Evolutionary conservation across 768 basidiomycete species (phyloP).

Genomic region (Candolleomyces efflorescens): DNA sequence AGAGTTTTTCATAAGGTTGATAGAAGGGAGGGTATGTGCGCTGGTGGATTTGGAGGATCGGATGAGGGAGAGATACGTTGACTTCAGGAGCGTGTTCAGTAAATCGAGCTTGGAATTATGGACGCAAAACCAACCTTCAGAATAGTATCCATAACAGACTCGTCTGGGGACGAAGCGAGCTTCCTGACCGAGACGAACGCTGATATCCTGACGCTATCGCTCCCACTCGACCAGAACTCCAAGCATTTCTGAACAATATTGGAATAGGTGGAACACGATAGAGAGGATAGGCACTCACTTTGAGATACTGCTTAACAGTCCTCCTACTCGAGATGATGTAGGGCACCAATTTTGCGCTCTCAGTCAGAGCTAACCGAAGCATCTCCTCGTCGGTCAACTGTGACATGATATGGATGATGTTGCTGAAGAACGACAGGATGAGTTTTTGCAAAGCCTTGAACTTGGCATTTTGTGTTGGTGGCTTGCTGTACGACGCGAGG

Average conservation of each 20-base stretch:
- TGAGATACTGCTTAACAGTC: slow-evolving; percentile 81
- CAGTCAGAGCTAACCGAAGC: slow-evolving; percentile 67
- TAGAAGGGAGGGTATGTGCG: slow-evolving; percentile 80
- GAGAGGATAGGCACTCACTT: slow-evolving; percentile 40
- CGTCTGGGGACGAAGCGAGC: slow-evolving; percentile 74
- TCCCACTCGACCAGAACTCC: slow-evolving; percentile 75
- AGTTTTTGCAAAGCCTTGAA: slow-evolving; percentile 83
- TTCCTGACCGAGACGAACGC: slow-evolving; percentile 82
- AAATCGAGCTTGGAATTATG: slow-evolving; percentile 10
- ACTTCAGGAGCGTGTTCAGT: slow-evolving; percentile 37
- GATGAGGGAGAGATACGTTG: slow-evolving; percentile 83
- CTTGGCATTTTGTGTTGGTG: slow-evolving; percentile 76
- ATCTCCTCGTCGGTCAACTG: slow-evolving; percentile 68
- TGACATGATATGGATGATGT: slow-evolving; percentile 72
- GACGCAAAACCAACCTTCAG: slow-evolving; percentile 59
- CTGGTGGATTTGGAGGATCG: slow-evolving; percentile 84
- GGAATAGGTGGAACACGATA: slow-evolving; percentile 4
- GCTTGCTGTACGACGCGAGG: too few relatives aligned
- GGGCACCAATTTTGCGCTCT: slow-evolving; percentile 86
- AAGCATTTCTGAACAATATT: slow-evolving; percentile 60
- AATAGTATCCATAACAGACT: slow-evolving; percentile 76
- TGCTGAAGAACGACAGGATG: slow-evolving; percentile 86
- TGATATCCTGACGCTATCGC: slow-evolving; percentile 79
- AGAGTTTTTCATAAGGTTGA: slow-evolving; percentile 97
- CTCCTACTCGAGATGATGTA: slow-evolving; percentile 84